Evolutionary conservation across 345 rosid species (phyloP).

Genomic region (Gossypium australe): DNA sequence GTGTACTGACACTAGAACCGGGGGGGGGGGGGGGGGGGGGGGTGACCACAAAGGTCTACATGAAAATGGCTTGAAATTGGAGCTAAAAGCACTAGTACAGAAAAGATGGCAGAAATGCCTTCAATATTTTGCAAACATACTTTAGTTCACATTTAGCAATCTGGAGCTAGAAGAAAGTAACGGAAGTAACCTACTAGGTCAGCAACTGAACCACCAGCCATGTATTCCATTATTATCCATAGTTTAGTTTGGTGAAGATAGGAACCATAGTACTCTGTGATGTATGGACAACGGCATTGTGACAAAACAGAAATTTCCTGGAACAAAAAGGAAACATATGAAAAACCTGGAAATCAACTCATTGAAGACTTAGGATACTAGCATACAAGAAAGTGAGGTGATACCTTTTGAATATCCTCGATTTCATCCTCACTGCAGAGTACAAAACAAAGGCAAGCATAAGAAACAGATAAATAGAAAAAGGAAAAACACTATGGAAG

Average conservation of each 20-base stretch:
- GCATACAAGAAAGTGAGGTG: constrained; percentile 14
- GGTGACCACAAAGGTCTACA: neutral
- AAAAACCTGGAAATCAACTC: constrained; percentile 19
- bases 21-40: too few relatives aligned
- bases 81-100: neutral
- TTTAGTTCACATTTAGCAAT: neutral
- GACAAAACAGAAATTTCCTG: constrained; percentile 97
- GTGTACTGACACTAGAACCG: neutral
- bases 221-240: constrained; percentile 99
- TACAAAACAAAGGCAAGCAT: constrained; percentile 21
- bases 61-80: neutral
- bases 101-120: neutral
- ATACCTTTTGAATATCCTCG: constrained; percentile 98
- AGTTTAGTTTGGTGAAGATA: constrained; percentile 94
- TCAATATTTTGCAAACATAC: neutral
- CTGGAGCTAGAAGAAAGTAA: constrained; percentile 6
- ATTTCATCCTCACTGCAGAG: constrained; percentile 92
- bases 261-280: constrained; percentile 95
- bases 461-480: constrained; percentile 1
- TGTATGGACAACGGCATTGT: constrained; percentile 92
- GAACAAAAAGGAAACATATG: constrained; percentile 21
- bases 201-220: constrained; percentile 99
- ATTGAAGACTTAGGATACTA: neutral
- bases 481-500: neutral
- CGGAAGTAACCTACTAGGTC: constrained; percentile 77